A percentile compares a stretch with the other conserved stretches of the same genome.
Conservation (phyloP, 169 alveolate genomes). For the Eimeria sp. region DNA sequence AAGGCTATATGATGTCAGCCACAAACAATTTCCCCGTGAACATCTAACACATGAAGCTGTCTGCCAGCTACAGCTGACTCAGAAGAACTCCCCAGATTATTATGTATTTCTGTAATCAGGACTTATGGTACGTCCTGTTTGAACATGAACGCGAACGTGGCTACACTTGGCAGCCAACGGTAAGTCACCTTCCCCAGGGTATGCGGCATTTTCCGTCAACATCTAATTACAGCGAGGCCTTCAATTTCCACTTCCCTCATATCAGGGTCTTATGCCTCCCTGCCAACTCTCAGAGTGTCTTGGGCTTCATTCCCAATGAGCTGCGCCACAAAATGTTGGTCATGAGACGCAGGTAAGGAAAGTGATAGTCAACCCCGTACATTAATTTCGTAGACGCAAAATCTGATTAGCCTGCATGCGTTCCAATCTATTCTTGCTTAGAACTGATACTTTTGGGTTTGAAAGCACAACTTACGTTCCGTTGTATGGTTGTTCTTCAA, state of each 20-base stretch:
- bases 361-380: background rate
- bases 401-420: background rate
- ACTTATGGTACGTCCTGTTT: constrained; percentile 62
- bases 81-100: background rate
- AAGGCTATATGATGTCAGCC: background rate
- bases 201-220: background rate
- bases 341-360: constrained; percentile 47
- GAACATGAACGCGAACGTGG: constrained; percentile 65
- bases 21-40: background rate
- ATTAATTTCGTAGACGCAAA: too few relatives aligned
- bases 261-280: background rate
- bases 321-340: constrained; percentile 67
- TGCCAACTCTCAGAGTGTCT: constrained; percentile 9
- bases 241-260: background rate
- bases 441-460: background rate
- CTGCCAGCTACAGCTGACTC: background rate
- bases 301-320: constrained; percentile 63
- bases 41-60: background rate
- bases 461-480: background rate
- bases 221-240: background rate
- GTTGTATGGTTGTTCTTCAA: background rate
- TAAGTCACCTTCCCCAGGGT: background rate
- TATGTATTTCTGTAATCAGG: constrained; percentile 8
- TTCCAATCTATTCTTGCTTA: background rate
- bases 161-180: constrained; percentile 73